Percentiles rank a stretch among this genome's conserved stretches.
Conservation (phyloP, 1,284 basidiomycete genomes). For the Neolentinus lepideus region DNA sequence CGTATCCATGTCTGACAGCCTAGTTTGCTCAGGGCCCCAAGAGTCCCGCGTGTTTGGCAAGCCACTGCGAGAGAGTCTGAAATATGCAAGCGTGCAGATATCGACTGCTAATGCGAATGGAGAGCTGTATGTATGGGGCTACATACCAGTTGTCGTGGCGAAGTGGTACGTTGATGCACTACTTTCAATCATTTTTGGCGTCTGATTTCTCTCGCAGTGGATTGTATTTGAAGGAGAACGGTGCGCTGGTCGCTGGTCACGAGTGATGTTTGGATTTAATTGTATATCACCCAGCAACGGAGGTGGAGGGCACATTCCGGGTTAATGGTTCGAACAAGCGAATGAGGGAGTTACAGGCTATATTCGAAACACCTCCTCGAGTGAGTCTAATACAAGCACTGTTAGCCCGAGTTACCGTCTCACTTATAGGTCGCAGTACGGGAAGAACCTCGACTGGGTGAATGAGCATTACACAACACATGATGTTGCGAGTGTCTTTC, state of each 20-base stretch:
- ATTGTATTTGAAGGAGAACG: constrained; percentile 86
- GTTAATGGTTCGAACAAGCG: constrained; percentile 91
- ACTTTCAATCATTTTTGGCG: constrained; percentile 5
- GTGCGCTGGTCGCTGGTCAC: constrained; percentile 30
- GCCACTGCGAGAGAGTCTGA: constrained; percentile 77
- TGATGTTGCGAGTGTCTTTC: constrained; percentile 94
- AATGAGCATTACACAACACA: constrained; percentile 83
- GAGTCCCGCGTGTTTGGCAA: constrained; percentile 75
- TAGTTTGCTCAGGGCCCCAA: neutral
- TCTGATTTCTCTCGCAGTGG: constrained; percentile 43
- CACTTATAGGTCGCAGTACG: constrained; percentile 54
- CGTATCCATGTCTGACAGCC: neutral
- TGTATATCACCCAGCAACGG: constrained; percentile 58
- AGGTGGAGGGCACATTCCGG: constrained; percentile 94
- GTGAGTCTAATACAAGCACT: constrained; percentile 39
- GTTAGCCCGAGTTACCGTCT: neutral
- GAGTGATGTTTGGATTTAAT: neutral
- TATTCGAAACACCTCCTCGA: constrained; percentile 85
- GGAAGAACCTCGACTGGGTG: constrained; percentile 90
- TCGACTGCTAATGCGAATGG: constrained; percentile 84
- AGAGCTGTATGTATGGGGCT: constrained; percentile 85
- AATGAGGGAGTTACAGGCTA: constrained; percentile 90
- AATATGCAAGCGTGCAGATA: constrained; percentile 90
- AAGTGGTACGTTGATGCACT: constrained; percentile 68
- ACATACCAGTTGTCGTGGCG: constrained; percentile 94